Conservation (phyloP, 176 grass and related monocot species). For the Hordeum marinum region DNA sequence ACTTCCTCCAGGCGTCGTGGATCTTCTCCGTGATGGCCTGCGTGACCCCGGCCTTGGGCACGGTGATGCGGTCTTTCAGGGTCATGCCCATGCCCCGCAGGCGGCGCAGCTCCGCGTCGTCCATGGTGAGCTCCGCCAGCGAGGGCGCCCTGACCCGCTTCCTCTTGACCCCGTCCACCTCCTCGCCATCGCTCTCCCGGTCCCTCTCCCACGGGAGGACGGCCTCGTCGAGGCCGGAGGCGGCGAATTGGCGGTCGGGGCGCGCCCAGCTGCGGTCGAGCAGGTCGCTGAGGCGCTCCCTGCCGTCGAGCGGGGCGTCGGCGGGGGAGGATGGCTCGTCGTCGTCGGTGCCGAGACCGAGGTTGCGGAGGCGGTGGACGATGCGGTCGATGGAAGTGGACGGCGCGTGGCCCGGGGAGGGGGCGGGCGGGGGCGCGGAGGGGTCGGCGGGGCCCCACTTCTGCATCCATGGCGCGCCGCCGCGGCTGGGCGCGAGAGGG, state of each 20-base stretch:
- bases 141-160: slow-evolving; percentile 70
- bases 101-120: slow-evolving; percentile 75
- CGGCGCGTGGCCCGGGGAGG: background rate
- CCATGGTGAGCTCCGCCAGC: slow-evolving; percentile 84
- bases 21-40: slow-evolving; percentile 76
- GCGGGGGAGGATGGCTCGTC: slow-evolving; percentile 43
- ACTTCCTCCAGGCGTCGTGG: slow-evolving; percentile 95
- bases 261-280: slow-evolving; percentile 82
- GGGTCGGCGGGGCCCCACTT: slow-evolving; percentile 51
- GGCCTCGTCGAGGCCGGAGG: slow-evolving; percentile 26
- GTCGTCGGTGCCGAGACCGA: slow-evolving; percentile 60
- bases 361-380: slow-evolving; percentile 87
- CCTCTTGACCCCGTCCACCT: slow-evolving; percentile 33
- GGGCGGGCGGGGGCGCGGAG: slow-evolving; percentile 9
- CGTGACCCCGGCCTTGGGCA: slow-evolving; percentile 91
- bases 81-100: slow-evolving; percentile 62
- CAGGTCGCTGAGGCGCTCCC: slow-evolving; percentile 67
- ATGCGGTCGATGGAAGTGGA: slow-evolving; percentile 81
- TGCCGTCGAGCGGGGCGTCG: slow-evolving; percentile 34
- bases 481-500: slow-evolving; percentile 4
- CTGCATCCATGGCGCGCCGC: slow-evolving; percentile 63
- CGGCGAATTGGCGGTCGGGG: slow-evolving; percentile 44
- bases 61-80: slow-evolving; percentile 74
- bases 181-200: slow-evolving; percentile 8
- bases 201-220: slow-evolving; percentile 81